Conservation (phyloP, 495 filamentous ascomycete species). For the Wilcoxina mikolae region DNA sequence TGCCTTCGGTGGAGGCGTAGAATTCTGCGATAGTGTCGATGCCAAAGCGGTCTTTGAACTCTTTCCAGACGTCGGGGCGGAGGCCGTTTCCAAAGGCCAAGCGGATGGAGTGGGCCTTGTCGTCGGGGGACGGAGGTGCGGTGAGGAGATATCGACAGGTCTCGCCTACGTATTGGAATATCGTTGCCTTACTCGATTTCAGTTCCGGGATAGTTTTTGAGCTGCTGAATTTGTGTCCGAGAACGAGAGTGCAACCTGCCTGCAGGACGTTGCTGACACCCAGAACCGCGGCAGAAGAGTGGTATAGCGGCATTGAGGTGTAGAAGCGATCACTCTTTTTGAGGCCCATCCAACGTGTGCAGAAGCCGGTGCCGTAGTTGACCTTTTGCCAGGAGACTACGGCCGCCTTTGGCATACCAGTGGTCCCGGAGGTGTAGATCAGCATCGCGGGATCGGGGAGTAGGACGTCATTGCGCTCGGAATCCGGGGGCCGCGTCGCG, state of each 20-base stretch:
- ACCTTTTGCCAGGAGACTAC: conserved; percentile 68
- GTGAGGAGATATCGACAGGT: conserved; percentile 81
- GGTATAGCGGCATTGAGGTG: conserved; percentile 92
- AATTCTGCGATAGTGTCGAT: conserved; percentile 74
- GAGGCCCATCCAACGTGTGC: conserved; percentile 42
- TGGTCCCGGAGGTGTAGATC: conserved; percentile 81
- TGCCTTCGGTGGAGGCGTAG: conserved; percentile 77
- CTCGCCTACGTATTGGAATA: conserved; percentile 92
- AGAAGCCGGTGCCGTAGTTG: conserved; percentile 39
- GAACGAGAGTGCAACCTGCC: conserved; percentile 48
- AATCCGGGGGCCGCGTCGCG: conserved; percentile 49
- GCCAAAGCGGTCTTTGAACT: conserved; percentile 74
- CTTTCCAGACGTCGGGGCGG: conserved; percentile 80
- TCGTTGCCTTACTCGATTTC: conserved; percentile 53
- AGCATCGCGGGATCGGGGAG: conserved; percentile 51
- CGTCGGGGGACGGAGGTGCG: conserved; percentile 51
- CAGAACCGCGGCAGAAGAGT: conserved; percentile 64
- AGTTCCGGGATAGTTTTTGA: conserved; percentile 71
- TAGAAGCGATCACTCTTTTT: conserved; percentile 56
- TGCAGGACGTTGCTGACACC: conserved; percentile 47
- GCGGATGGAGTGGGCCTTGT: conserved; percentile 61
- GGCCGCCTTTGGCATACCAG: conserved; percentile 81
- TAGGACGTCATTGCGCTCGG: conserved; percentile 38
- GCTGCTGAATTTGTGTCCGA: conserved; percentile 72
- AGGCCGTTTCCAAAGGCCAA: conserved; percentile 87